Base-by-base conservation (phyloP, 257 asterid species). In the Avicennia marina region DNA sequence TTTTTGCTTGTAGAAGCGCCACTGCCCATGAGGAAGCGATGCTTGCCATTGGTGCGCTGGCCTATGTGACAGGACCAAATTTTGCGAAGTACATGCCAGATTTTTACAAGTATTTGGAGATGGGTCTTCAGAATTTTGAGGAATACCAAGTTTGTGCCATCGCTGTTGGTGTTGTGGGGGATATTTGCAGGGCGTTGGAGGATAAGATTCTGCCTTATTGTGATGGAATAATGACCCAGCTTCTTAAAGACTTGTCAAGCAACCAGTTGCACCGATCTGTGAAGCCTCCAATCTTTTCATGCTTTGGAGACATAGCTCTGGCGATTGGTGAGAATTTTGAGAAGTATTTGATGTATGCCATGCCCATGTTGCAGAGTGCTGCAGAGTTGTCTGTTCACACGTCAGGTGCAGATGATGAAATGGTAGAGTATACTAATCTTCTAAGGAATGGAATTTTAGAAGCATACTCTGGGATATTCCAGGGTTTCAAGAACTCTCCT, bases 351-450 rank as follows among this genome's bases (percentile, higher is more conserved):
- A 80, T 80, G 78, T 85, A 85, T 65, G 82, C 95, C 33, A 80
- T 85, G 88, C 90, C 95, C 20, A 85, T 82, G 95, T 88, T 85
- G 33, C 90, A 85, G 77, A 85, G 91, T 64, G 90, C 95, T 36
- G 90, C 86, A 0, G 95, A 82, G 70, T 56, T 85, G 70, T 85
- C 86, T 53, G 84, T 81, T 21, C 95, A 44, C 63, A 73, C 90
- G 41, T 68, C 86, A 13, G 73, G 78, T 42, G 85, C 65, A 29
- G 95, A 85, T 72, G 95, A 85, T 66, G 90, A 85, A 71, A 82
- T 85, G 78, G 61, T 85, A 6, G 95, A 85, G 18, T 82, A 79
- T 46, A 79, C 90, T 18, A 85, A 85, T 67, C 81, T 80, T 54
- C 49, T 85, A 46, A 75, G 90, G 56, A 81, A 75, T 62, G 88